Percentiles rank a stretch among this genome's conserved stretches.
These are phyloP conservation scores for Vaccinium corymbosum DNA, from an alignment of 148 eudicot species.

Conservation along the genomic window DNA sequence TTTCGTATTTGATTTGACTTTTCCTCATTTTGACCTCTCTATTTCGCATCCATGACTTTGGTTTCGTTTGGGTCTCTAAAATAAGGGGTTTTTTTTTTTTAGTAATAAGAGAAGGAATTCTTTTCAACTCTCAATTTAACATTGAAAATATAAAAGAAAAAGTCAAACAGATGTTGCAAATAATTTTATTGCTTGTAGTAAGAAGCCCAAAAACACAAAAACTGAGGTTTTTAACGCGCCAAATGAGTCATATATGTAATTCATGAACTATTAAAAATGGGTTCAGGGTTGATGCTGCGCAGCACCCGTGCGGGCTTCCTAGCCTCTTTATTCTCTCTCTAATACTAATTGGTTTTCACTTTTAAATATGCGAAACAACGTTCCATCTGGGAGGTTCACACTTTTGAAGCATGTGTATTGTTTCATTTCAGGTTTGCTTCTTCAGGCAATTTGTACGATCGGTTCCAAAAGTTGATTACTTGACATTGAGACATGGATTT, in stretches of 20 bases:
- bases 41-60: not conserved
- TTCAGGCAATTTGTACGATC: constrained; percentile 62
- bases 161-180: not conserved
- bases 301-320: not conserved
- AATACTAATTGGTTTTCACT: not conserved
- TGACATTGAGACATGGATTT: constrained; percentile 60
- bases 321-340: not conserved
- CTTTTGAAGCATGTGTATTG: not conserved
- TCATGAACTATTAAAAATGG: not conserved
- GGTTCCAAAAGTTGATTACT: constrained; percentile 61
- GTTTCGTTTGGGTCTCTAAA: not conserved
- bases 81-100: not conserved
- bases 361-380: not conserved
- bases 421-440: constrained; percentile 47
- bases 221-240: not conserved
- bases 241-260: not conserved
- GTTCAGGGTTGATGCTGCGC: no score
- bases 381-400: not conserved
- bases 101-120: not conserved
- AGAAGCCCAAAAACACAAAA: not conserved
- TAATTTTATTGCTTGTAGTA: not conserved
- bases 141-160: not conserved
- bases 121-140: not conserved
- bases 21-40: not conserved
- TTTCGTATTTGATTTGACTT: not conserved